phyloP scores from a whole-genome alignment of 495 filamentous ascomycete genomes.

The Penicillium fimorum region DNA sequence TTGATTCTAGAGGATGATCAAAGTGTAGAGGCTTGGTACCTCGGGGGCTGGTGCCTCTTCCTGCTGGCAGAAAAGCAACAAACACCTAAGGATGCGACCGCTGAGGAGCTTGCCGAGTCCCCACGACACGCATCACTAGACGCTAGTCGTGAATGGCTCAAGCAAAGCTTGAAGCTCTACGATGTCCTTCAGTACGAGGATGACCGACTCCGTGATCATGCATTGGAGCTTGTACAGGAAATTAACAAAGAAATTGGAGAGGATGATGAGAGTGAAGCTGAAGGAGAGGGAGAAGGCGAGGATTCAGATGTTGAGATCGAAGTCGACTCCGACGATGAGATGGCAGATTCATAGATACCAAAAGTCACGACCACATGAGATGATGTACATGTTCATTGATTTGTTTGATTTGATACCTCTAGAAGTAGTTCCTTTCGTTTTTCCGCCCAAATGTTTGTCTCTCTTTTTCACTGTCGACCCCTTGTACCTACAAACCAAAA shows the following conservation, averaged over 20 bases:
- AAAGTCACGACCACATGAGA: slow-evolving; percentile 17
- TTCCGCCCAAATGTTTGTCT: slow-evolving; percentile 3
- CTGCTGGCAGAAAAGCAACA: slow-evolving; percentile 67
- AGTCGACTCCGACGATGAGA: slow-evolving; percentile 47
- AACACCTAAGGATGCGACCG: slow-evolving; percentile 40
- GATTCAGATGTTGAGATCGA: slow-evolving; percentile 43
- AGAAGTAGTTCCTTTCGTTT: slow-evolving; percentile 12
- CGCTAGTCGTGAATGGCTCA: slow-evolving; percentile 54
- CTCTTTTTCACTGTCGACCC: slow-evolving; percentile 21
- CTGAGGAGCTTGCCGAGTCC: slow-evolving; percentile 28
- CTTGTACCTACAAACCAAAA: slow-evolving; percentile 10
- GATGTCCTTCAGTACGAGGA: slow-evolving; percentile 51
- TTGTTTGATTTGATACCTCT: slow-evolving; percentile 36
- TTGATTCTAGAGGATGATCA: slow-evolving; percentile 84
- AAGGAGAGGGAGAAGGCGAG: slow-evolving; percentile 47
- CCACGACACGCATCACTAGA: slow-evolving; percentile 42
- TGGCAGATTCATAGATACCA: slow-evolving; percentile 44
- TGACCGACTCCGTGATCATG: slow-evolving; percentile 51
- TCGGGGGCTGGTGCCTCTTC: slow-evolving; percentile 89
- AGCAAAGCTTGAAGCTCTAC: slow-evolving; percentile 50
- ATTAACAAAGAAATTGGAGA: slow-evolving; percentile 56
- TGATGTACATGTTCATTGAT: slow-evolving; percentile 24
- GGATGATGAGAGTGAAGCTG: slow-evolving; percentile 48
- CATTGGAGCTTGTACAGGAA: slow-evolving; percentile 56
- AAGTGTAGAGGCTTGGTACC: slow-evolving; percentile 94